phyloP scores from a whole-genome alignment of 73 alveolate genomes.

The Paramecium biaurelia region DNA sequence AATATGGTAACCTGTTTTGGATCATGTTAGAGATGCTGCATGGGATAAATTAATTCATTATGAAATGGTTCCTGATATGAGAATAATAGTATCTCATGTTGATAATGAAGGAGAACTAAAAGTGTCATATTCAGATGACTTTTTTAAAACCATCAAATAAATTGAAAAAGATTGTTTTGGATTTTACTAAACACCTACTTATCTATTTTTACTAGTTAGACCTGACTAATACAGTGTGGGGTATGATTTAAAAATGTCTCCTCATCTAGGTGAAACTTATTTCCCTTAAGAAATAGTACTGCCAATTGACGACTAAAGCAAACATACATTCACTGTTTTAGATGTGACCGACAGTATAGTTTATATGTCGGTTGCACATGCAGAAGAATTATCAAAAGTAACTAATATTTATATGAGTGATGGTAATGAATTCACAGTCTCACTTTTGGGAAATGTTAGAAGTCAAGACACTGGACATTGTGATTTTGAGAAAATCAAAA shows the following conservation, averaged over 20 bases:
- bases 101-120: background rate
- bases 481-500: slow-evolving; percentile 52
- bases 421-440: slow-evolving; percentile 38
- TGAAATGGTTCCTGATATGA: slow-evolving; percentile 52
- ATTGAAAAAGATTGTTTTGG: slow-evolving; percentile 38
- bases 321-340: slow-evolving; percentile 44
- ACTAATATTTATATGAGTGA: slow-evolving; percentile 49
- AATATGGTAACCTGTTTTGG: background rate
- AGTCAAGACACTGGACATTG: slow-evolving; percentile 54
- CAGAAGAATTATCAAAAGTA: slow-evolving; percentile 22
- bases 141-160: background rate
- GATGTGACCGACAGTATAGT: slow-evolving; percentile 39
- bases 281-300: slow-evolving; percentile 7
- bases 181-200: slow-evolving; percentile 42
- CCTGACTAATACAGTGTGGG: slow-evolving; percentile 49
- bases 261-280: slow-evolving; percentile 41
- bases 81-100: slow-evolving; percentile 10
- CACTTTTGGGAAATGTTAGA: slow-evolving; percentile 48
- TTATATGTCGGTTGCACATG: slow-evolving; percentile 23
- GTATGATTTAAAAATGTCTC: slow-evolving; percentile 47
- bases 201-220: slow-evolving; percentile 25
- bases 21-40: slow-evolving; percentile 53
- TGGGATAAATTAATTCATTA: slow-evolving; percentile 53
- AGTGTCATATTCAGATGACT: slow-evolving; percentile 46
- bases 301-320: slow-evolving; percentile 42